Evolutionary conservation across 305 asterid genomes (phyloP), one percentile per base, ranked within the genome.

Genomic region (Petunia hybrid): DNA sequence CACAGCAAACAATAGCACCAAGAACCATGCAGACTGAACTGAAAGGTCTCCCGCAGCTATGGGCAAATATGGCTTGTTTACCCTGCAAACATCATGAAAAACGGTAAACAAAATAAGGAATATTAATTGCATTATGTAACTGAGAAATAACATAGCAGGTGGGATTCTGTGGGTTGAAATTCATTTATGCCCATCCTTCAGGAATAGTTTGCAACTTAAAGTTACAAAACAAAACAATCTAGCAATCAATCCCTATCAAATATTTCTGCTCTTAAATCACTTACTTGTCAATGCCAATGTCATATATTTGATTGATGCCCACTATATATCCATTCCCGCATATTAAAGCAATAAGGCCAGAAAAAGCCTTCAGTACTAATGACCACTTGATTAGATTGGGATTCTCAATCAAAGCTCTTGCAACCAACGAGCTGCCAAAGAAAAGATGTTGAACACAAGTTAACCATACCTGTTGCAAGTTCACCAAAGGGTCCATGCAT

Each of bases 41-140:
- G 99, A 92, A 84, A 96, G 98, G 83, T 94, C 98, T 84, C 98
- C 98, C 0, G 98, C 98, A 80, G 99, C 99, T 86, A 96, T 96
- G 80, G 99, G 99, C 87, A 96, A 90, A 89, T 93, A 94, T 7
- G 99, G 99, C 81, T 96, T 96, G 91, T 96, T 96, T 78, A 96
- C 98, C 95, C 99, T 96, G 92, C 84, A 86, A 87, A 62, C 62
- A 64, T 80, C 66, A 40, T 66, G 36, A 66, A 67, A 61, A 48
- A 46, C 6, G 73, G 46, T 63, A 61, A 57, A 14, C 14, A 71
- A 81, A 3, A 51, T 36, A 38, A 70, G 76, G 10, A 70, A 56
- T 31, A 57, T 62, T 5, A 43, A 63, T 46, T 16, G 60, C 71
- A 38, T 36, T 42, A 63, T 45, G 39, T 12, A 45, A 45, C 38